Base-by-base conservation (phyloP, 73 alveolate genomes). In the Tetrahymena borealis region DNA sequence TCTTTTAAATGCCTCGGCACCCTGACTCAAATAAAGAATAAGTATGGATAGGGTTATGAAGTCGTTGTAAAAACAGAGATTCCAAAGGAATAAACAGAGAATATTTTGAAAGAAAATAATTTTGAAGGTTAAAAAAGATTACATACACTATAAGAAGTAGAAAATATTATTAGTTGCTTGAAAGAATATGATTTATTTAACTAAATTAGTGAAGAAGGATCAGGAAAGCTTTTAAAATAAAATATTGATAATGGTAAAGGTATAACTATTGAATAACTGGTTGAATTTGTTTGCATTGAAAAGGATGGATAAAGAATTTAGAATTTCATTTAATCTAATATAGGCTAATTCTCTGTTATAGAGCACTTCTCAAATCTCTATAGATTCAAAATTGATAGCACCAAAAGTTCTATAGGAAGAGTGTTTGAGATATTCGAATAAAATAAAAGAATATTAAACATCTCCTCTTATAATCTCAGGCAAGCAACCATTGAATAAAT, bases 21-120 rank as follows among this genome's bases (percentile, higher is more conserved):
- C 38, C 93, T 97, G 38, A 94, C 95, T 91, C 97, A 95, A 79
- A 95, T 97, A 79, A 97, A 97, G 91, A 95, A 94, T 37, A 97
- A 96, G 95, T 97, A 90, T 92, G 98, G 99, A 24, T 60, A 95
- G 91, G 99, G 99, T 28, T 97, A 96, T 94, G 98, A 96, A 94
- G 92, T 96, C 33, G 97, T 96, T 90, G 93, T 96, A 33, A 94
- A 95, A 91, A 94, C 97, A 33, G 94, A 92, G 33, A 94, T 92
- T 37, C 93, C 95, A 8, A 39, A 41, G 39, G 91, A 94, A 18
- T 95, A 94, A 20, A 79, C 91, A n/a, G 79, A 90, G 39, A 79
- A 11, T 11, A 91, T 93, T 33, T 85, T 93, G 60, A 39, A 77
- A 36, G 91, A 95, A 36, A 8, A 39, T 79, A 40, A 91, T 38